Evolutionary conservation across 208 protist genomes (phyloP), one percentile per base, ranked within the genome.

Genomic region (Trypanosoma scelopori): DNA sequence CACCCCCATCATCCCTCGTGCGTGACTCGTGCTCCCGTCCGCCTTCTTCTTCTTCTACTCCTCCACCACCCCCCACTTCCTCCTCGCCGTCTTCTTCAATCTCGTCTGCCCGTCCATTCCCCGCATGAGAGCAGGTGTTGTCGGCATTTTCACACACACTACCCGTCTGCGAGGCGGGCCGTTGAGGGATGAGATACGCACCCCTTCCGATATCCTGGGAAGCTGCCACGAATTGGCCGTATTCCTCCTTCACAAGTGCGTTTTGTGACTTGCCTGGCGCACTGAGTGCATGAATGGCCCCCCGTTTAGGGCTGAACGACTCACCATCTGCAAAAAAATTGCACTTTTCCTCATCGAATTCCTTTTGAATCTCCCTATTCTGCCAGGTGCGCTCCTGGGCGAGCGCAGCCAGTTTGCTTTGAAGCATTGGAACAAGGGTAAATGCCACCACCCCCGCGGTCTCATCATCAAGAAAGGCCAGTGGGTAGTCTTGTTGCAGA

Each of bases 401-500:
- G 15, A 82, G 25, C 9, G 39, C 5, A 6, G 28, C 27, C 16
- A 83, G 50, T 45, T 66, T 66, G 35, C 60, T 32, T 5, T 58
- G 59, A 11, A 85, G 51, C 16, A 49, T 55, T 30, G 63, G 59
- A 41, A 75, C 13, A 1, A 85, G 55, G 3, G 52, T 55, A 42
- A 74, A 77, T 37, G 64, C 47, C 11, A 69, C 42, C 5, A 76
- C 64, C 41, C 61, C 68, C 25, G 59, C 70, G 16, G 35, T 57
- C 5, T 81, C 68, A 23, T 74, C 71, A 45, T 56, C 55, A 4
- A 87, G 50, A 51, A 75, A 87, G 35, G 81, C 81, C 22, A 87
- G 65, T 1, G 81, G 81, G 50, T 63, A 77, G n/a, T 53, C 30
- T n/a, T 48, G 55, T 50, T 74, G 51, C 27, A 87, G 51, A 9